A percentile compares a stretch with the other conserved stretches of the same genome.
phyloP scores from a whole-genome alignment of 306 rosid species.

The Casuarina equisetifolia region DNA sequence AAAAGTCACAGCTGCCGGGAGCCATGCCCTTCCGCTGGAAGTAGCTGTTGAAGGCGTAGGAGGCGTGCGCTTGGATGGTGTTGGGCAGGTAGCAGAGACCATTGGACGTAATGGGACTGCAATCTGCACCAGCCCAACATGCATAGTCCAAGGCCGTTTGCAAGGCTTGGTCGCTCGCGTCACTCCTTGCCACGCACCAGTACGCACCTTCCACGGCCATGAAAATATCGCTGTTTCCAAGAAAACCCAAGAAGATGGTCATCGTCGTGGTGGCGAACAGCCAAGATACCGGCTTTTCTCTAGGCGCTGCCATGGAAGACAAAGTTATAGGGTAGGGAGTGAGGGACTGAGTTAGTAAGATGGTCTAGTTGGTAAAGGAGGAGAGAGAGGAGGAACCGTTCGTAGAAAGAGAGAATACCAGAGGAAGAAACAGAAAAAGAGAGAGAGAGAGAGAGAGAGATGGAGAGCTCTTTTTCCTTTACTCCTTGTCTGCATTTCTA shows the following conservation, averaged over 20 bases:
- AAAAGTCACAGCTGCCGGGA: constrained; percentile 78
- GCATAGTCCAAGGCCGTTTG: constrained; percentile 85
- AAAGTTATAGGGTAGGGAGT: constrained; percentile 32
- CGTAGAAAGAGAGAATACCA: background rate
- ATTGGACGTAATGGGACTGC: constrained; percentile 52
- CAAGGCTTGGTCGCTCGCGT: constrained; percentile 46
- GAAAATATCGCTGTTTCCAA: background rate
- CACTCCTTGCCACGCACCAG: constrained; percentile 89
- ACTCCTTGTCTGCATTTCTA: background rate
- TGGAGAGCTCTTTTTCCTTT: constrained; percentile 7
- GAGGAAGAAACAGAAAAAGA: constrained; percentile 10
- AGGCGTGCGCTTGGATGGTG: constrained; percentile 89
- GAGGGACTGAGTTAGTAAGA: constrained; percentile 2
- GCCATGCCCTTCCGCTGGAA: constrained; percentile 59
- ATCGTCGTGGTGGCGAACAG: background rate
- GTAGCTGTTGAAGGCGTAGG: constrained; percentile 86
- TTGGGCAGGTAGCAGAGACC: constrained; percentile 87
- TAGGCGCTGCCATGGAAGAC: constrained; percentile 53
- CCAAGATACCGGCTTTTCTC: background rate
- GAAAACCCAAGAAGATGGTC: background rate
- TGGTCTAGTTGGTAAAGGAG: constrained; percentile 57
- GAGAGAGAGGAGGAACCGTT: constrained; percentile 38
- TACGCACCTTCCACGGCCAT: constrained; percentile 26
- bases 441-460: constrained; percentile 15
- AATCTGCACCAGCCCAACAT: constrained; percentile 74